Evolutionary conservation across 1,284 basidiomycete genomes (phyloP), one percentile per base, ranked within the genome.

Genomic region (Xerocomus nothofagi): DNA sequence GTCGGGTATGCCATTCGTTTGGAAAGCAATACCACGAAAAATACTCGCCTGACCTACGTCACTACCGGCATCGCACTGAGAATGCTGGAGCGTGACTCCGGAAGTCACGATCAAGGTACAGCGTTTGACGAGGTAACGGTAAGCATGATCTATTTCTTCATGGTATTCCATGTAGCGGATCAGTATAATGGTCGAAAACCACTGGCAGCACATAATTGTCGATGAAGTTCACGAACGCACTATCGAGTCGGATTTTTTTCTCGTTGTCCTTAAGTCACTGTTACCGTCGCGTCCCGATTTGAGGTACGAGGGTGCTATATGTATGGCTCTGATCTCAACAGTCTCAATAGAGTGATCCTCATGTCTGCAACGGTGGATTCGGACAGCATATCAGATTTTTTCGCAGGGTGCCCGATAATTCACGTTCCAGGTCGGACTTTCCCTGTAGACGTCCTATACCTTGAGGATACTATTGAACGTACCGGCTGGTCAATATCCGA

Each of bases 291-390:
- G 93, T 20, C 81, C 85, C 39, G 86, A 96, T 60, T 76, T 99
- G 43, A 96, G 92, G 91, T 89, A 49, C 7, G 57, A 56, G 72
- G 59, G 23, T 36, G 5, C 10, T 42, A 38, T 6, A 12, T 40
- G 26, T 47, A 18, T 23, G 17, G 15, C 23, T 15, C 12, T 31
- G 18, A 36, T 18, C 37, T 52, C 20, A 33, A 9, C 21, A 30
- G 10, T 20, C 23, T 52, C 37, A n/a, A 15, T 53, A 93, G 91
- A 71, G 83, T 99, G 27, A 83, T 99, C 29, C 79, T 99, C 47
- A 99, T 99, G 97, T 98, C 94, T 21, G 97, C 97, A 0, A 99
- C 97, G 0, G 78, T 98, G 26, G 93, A 99, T 62, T 90, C 93
- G 0, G 89, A 95, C 53, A 96, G 98, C 71, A 87, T 99, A 44